Percentiles rank a stretch among this genome's conserved stretches.
These are phyloP conservation scores for Barbarea vulgaris DNA, from an alignment of 345 rosid species.

Conservation along the genomic window DNA sequence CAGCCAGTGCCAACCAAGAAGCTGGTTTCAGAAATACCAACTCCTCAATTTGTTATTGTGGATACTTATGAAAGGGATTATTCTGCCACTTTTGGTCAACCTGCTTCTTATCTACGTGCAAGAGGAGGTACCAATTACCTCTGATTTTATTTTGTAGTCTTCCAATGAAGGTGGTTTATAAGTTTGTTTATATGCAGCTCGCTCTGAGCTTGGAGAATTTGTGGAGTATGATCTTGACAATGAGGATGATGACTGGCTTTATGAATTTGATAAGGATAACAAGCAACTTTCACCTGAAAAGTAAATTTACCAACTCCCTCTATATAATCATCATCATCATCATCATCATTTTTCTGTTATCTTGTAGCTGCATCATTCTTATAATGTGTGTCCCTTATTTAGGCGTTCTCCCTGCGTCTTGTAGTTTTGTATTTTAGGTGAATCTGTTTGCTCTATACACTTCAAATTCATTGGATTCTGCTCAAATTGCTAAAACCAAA, in stretches of 20 bases:
- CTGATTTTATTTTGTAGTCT: not conserved
- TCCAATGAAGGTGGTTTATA: not conserved
- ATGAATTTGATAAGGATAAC: slow-evolving; percentile 60
- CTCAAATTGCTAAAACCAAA: slow-evolving; percentile 6
- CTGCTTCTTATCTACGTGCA: slow-evolving; percentile 86
- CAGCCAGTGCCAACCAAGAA: slow-evolving; percentile 69
- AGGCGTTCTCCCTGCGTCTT: not conserved
- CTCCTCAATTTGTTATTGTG: slow-evolving; percentile 84
- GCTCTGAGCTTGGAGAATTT: slow-evolving; percentile 98
- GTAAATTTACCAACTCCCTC: slow-evolving; percentile 43
- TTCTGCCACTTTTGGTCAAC: slow-evolving; percentile 72
- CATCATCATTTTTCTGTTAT: slow-evolving; percentile 6
- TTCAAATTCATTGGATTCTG: slow-evolving; percentile 1
- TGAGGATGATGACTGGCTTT: slow-evolving; percentile 98
- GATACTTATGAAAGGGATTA: slow-evolving; percentile 95
- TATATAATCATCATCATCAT: not conserved
- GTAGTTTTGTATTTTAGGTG: slow-evolving; percentile 9
- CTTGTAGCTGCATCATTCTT: not conserved
- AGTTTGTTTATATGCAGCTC: slow-evolving; percentile 53
- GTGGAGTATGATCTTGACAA: slow-evolving; percentile 97
- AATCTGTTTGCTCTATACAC: slow-evolving; percentile 5
- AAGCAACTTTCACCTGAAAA: slow-evolving; percentile 67
- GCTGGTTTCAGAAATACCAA: slow-evolving; percentile 80
- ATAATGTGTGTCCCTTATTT: not conserved
- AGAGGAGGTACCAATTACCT: slow-evolving; percentile 74